Evolutionary conservation across 306 rosid genomes (phyloP), one percentile per base, ranked within the genome.

Genomic region (Ormosia semicastrata): DNA sequence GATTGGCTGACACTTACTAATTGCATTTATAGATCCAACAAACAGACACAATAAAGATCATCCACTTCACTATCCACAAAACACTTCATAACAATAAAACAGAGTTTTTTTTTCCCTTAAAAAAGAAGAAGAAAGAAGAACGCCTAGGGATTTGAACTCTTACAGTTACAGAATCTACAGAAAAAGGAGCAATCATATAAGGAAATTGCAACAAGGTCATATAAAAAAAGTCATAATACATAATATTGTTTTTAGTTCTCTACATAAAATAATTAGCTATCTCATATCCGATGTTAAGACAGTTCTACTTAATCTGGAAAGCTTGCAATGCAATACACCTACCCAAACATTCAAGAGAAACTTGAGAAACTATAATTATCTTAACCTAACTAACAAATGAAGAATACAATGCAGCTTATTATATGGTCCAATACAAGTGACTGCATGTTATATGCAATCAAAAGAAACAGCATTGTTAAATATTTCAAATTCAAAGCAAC

Each of bases 401-500:
- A 68, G 11, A 86, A 73, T 2, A n/a, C 73, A 50, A 49, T n/a
- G 2, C 29, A 14, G 32, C 15, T 50, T 7, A 76, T 34, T 2
- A 30, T 34, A 53, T 10, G 8, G 32, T 17, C 64, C 59, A 36
- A 30, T 54, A 44, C 64, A 66, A 50, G 7, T 15, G 54, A 46
- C 39, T 57, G 53, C 17, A 44, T 71, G 50, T 36, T n/a, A 53
- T 4, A 40, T 29, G 50, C 30, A 56, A 64, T 75, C 13, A 83
- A 32, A 37, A 75, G 33, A 6, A 81, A 41, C 54, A 59, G 24
- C 30, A 8, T 57, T 8, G 39, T 81, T 4, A 80, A 14, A 15
- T 46, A 73, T 46, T 50, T 82, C 80, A 57, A 75, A 69, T 39
- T 81, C 80, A 70, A 62, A 76, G 33, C 53, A 76, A 50, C 49